phyloP scores from a whole-genome alignment of 257 asterid genomes.

The Fraxinus cuspidata region DNA sequence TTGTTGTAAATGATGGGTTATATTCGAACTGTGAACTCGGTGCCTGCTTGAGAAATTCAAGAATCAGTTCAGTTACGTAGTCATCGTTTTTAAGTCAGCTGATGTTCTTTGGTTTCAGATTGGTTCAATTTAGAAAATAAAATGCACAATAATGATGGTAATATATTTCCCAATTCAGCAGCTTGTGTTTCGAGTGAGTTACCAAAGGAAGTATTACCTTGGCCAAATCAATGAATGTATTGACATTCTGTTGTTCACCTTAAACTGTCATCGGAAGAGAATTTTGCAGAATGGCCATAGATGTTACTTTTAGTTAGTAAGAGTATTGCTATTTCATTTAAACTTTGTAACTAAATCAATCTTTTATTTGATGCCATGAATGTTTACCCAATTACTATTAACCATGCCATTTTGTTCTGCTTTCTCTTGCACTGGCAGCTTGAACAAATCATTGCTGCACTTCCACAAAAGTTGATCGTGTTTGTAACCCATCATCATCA shows the following conservation, averaged over 20 bases:
- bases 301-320: not conserved
- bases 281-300: slow-evolving; percentile 7
- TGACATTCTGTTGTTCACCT: not conserved
- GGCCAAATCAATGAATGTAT: not conserved
- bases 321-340: not conserved
- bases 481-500: slow-evolving; percentile 92
- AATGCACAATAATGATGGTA: not conserved
- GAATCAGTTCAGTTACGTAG: not conserved
- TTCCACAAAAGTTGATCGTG: slow-evolving; percentile 77
- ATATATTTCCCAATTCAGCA: not conserved
- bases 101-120: not conserved
- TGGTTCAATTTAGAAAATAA: not conserved
- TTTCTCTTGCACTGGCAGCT: slow-evolving; percentile 54
- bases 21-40: not conserved
- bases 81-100: not conserved
- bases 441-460: slow-evolving; percentile 67
- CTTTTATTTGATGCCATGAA: slow-evolving; percentile 13
- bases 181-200: not conserved
- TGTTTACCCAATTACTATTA: not conserved
- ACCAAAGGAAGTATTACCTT: not conserved
- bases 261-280: not conserved
- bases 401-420: slow-evolving; percentile 23
- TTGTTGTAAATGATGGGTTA: not conserved
- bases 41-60: not conserved
- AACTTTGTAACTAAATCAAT: slow-evolving; percentile 2